phyloP scores from a whole-genome alignment of 148 eudicot genomes.

The Chenopodium berlandieri region DNA sequence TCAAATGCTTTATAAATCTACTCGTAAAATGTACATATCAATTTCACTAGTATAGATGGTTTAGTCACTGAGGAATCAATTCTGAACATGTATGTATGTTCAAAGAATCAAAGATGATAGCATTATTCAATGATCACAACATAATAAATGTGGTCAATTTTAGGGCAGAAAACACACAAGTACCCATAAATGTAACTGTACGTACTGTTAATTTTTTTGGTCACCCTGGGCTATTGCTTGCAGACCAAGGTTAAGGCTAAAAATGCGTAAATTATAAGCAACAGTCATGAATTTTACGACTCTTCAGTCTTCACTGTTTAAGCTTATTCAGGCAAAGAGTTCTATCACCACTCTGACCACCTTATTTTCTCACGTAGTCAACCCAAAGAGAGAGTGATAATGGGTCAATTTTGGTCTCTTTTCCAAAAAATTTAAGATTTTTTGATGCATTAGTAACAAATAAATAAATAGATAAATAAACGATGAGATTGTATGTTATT shows the following conservation, averaged over 20 bases:
- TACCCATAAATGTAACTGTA: constrained; percentile 15
- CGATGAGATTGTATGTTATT: no score
- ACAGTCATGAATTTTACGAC: constrained; percentile 5
- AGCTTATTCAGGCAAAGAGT: background rate
- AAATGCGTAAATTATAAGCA: background rate
- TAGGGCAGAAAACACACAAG: constrained; percentile 15
- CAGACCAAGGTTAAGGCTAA: background rate
- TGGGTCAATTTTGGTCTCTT: no score
- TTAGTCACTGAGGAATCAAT: background rate
- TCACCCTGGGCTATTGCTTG: constrained; percentile 11
- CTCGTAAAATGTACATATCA: background rate
- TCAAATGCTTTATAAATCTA: no score
- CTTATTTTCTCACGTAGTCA: background rate
- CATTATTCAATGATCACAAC: background rate
- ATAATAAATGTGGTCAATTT: constrained; percentile 27
- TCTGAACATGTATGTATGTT: background rate
- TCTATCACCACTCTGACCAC: background rate
- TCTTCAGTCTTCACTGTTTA: background rate
- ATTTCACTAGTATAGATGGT: background rate
- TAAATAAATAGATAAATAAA: no score
- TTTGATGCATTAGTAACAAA: no score
- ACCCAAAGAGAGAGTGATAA: background rate
- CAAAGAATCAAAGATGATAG: background rate
- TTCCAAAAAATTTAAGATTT: no score
- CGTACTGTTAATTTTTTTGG: background rate